These are phyloP conservation scores for Fragilaria radians DNA, from an alignment of 108 stramenopile species.

Conservation along the genomic window DNA sequence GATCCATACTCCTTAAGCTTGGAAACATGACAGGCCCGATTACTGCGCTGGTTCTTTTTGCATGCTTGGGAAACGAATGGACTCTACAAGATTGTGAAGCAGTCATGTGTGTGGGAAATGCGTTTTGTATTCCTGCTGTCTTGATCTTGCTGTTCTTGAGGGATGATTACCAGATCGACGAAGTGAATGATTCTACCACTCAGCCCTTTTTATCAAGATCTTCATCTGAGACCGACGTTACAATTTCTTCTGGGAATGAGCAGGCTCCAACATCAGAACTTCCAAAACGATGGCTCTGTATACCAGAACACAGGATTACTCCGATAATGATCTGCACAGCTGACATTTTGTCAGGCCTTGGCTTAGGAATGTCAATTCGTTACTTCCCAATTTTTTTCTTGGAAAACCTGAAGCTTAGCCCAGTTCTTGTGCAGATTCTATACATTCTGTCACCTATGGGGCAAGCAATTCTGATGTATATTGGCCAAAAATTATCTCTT, in stretches of 20 bases:
- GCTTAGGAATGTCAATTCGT: constrained; percentile 62
- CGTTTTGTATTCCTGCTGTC: constrained; percentile 18
- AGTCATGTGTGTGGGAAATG: constrained; percentile 32
- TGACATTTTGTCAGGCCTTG: constrained; percentile 41
- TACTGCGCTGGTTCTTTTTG: constrained; percentile 26
- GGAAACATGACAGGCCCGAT: constrained; percentile 32
- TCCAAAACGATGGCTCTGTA: background rate
- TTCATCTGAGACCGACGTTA: background rate
- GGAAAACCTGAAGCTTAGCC: constrained; percentile 31
- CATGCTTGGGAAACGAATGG: constrained; percentile 33
- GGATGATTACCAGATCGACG: constrained; percentile 12
- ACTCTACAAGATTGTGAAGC: constrained; percentile 22
- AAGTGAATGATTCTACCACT: background rate
- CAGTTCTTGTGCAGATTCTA: constrained; percentile 47
- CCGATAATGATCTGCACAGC: constrained; percentile 28
- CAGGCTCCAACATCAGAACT: constrained; percentile 7
- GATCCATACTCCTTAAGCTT: constrained; percentile 17
- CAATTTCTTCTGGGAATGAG: constrained; percentile 1
- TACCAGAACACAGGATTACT: constrained; percentile 16
- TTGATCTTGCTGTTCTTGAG: constrained; percentile 20
- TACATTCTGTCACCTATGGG: constrained; percentile 37
- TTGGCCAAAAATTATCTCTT: constrained; percentile 21
- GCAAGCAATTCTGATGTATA: constrained; percentile 28
- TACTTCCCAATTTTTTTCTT: constrained; percentile 70
- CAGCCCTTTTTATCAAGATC: background rate